These are phyloP conservation scores for Pestalotiopsis sp. DNA, from an alignment of 2,329 filamentous ascomycete species.

Conservation along the genomic window DNA sequence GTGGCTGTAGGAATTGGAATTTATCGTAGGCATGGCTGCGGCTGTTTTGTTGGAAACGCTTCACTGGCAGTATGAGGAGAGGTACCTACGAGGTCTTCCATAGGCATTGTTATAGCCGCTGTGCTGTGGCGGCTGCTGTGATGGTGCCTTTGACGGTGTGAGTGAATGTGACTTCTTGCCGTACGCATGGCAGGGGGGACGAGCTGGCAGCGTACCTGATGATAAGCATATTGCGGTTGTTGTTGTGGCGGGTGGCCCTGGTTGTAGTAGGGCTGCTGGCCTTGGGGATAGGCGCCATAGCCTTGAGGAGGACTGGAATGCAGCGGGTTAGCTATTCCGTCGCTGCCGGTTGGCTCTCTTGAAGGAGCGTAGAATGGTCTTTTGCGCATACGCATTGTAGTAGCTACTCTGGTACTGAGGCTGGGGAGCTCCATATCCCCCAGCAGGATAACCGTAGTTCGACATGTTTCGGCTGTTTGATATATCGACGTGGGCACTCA, in stretches of 20 bases:
- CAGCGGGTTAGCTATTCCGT: conserved; percentile 3
- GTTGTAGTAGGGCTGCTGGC: conserved; percentile 44
- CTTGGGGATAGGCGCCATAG: conserved; percentile 53
- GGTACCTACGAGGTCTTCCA: conserved; percentile 50
- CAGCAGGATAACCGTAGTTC: conserved; percentile 33
- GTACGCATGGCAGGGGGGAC: neutral
- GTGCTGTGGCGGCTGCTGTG: conserved; percentile 42
- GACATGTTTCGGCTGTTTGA: conserved; percentile 28
- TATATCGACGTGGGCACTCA: neutral
- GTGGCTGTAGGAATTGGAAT: conserved; percentile 58
- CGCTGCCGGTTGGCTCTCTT: neutral
- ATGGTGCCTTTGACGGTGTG: conserved; percentile 39
- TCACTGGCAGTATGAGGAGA: neutral
- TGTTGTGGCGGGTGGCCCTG: conserved; percentile 48
- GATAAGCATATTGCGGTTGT: conserved; percentile 40
- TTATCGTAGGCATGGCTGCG: conserved; percentile 42
- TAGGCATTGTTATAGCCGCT: conserved; percentile 50
- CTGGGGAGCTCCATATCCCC: conserved; percentile 34
- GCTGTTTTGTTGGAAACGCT: conserved; percentile 4
- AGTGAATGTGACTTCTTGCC: conserved; percentile 1
- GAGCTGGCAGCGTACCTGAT: neutral
- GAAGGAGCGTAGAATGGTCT: conserved; percentile 1
- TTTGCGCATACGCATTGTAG: conserved; percentile 26
- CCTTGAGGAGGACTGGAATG: conserved; percentile 41
- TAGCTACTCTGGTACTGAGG: conserved; percentile 34